Conservation (phyloP, 2,329 filamentous ascomycete genomes). For the Curvularia sp. region DNA sequence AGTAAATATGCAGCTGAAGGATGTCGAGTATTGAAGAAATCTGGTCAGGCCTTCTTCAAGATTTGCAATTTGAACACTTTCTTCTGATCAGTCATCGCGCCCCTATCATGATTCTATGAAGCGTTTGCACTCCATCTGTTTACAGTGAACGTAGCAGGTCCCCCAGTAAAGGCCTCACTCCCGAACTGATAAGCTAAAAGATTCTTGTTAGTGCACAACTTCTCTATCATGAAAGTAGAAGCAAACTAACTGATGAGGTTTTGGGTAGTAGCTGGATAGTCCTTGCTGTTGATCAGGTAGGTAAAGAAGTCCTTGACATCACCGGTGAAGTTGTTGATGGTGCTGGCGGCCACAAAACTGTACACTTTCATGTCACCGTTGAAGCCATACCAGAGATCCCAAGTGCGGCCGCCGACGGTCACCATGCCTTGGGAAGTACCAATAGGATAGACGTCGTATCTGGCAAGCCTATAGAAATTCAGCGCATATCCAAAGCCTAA, state of each 20-base stretch:
- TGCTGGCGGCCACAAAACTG: slow-evolving; percentile 58
- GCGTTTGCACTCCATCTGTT: slow-evolving; percentile 21
- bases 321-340: slow-evolving; percentile 58
- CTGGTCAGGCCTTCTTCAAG: not conserved
- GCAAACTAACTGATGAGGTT: slow-evolving; percentile 30
- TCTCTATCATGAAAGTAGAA: not conserved
- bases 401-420: slow-evolving; percentile 59
- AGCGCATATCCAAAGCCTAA: not conserved
- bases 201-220: slow-evolving; percentile 4
- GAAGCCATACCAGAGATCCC: slow-evolving; percentile 63
- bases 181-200: slow-evolving; percentile 28
- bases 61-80: not conserved
- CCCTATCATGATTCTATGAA: not conserved
- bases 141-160: slow-evolving; percentile 29
- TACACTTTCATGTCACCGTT: slow-evolving; percentile 66
- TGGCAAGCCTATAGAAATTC: slow-evolving; percentile 23
- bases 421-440: slow-evolving; percentile 24
- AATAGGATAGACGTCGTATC: slow-evolving; percentile 27
- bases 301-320: slow-evolving; percentile 64
- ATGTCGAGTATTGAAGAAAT: too few species aligned
- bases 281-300: slow-evolving; percentile 60
- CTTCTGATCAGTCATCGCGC: not conserved
- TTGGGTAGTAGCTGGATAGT: slow-evolving; percentile 42
- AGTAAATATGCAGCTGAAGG: too few species aligned
- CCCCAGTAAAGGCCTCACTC: slow-evolving; percentile 34